Conservation (phyloP, 108 stramenopile genomes). For the Licmophora abbreviata region DNA sequence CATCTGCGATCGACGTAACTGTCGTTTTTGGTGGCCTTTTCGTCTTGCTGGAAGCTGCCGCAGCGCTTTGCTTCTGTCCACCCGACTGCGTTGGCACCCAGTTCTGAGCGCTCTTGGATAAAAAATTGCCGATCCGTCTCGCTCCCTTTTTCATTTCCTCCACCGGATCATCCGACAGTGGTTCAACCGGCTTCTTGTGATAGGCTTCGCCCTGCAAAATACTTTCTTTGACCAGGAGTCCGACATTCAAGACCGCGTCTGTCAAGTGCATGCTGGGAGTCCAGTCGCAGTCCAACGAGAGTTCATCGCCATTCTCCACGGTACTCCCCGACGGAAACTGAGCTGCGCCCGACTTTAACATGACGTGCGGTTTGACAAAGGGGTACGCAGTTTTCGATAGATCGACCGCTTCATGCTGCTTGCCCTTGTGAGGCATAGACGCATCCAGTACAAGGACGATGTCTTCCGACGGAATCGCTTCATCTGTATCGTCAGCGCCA, state of each 20-base stretch:
- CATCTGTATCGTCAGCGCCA: constrained; percentile 3
- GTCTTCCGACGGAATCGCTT: constrained; percentile 1
- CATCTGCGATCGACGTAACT: constrained; percentile 11
- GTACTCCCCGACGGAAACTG: constrained; percentile 55
- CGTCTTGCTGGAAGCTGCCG: constrained; percentile 7
- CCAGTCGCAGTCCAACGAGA: constrained; percentile 82
- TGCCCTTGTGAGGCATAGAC: constrained; percentile 50
- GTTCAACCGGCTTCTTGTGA: constrained; percentile 23
- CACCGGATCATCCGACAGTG: constrained; percentile 2
- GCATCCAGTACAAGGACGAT: constrained; percentile 58
- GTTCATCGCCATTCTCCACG: constrained; percentile 50
- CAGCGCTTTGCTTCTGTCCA: neutral
- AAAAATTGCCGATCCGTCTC: constrained; percentile 16
- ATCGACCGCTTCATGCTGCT: constrained; percentile 25
- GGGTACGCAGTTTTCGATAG: constrained; percentile 48
- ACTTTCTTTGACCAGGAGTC: constrained; percentile 75
- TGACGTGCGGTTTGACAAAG: constrained; percentile 65
- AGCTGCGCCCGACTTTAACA: constrained; percentile 43
- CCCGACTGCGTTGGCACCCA: neutral
- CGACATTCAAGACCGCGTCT: constrained; percentile 78
- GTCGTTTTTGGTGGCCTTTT: constrained; percentile 16
- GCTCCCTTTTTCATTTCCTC: constrained; percentile 22
- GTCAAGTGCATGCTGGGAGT: constrained; percentile 79
- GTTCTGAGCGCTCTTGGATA: constrained; percentile 12
- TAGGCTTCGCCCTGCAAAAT: constrained; percentile 63